Conservation (phyloP, 2,329 filamentous ascomycete species). For the Pseudogymnoascus sp. region DNA sequence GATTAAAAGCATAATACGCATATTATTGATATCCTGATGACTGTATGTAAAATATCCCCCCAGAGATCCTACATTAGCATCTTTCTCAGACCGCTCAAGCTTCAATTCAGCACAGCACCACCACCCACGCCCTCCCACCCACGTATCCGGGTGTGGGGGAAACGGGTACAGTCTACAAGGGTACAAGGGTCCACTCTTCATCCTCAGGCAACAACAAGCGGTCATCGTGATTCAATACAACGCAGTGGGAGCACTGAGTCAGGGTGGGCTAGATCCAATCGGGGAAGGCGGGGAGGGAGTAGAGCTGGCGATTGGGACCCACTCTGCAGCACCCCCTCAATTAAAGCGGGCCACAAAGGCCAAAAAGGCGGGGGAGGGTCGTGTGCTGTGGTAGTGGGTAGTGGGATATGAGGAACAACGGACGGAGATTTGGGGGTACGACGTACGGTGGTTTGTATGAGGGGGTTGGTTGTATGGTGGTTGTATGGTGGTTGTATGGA, state of each 20-base stretch:
- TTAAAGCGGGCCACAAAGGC: background rate
- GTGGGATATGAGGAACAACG: background rate
- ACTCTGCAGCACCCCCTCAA: background rate
- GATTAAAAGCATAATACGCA: background rate
- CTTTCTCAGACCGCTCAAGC: background rate
- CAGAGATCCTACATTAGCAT: background rate
- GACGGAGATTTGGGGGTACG: background rate
- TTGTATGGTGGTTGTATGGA: background rate
- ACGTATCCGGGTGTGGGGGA: background rate
- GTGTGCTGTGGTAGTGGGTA: background rate
- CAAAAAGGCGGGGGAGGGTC: conserved; percentile 5
- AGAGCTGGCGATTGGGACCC: conserved; percentile 4
- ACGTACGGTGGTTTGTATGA: background rate
- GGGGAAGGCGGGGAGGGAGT: background rate
- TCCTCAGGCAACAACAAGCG: background rate
- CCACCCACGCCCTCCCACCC: background rate
- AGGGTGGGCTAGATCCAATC: background rate
- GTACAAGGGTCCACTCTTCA: background rate
- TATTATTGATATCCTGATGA: background rate
- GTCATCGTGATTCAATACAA: background rate
- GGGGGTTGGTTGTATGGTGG: background rate
- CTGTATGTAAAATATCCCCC: background rate
- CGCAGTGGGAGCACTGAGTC: background rate
- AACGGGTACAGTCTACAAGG: background rate
- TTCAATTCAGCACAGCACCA: background rate